These are phyloP conservation scores for Rosa persica DNA, from an alignment of 306 rosid genomes.

Conservation along the genomic window DNA sequence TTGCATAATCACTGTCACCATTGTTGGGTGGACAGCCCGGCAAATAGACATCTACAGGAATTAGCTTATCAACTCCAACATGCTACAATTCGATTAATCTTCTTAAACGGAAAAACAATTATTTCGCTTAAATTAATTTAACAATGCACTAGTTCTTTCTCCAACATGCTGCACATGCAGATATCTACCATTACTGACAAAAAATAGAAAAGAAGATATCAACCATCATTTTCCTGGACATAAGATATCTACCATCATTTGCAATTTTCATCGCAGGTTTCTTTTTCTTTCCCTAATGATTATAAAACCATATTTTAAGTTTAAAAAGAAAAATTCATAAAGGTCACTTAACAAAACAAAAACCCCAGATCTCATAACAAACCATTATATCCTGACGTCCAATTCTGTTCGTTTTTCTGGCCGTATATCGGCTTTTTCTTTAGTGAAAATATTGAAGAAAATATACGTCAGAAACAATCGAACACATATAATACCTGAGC, in stretches of 20 bases:
- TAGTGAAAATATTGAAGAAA: too few species aligned
- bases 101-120: too few species aligned
- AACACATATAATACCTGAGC: too few species aligned
- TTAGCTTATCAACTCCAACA: too few species aligned
- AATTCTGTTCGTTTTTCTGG: background rate
- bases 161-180: background rate
- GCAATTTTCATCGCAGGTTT: background rate
- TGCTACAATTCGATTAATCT: too few species aligned
- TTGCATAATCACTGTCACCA: too few species aligned
- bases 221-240: background rate
- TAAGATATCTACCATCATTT: background rate
- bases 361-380: background rate
- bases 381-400: background rate
- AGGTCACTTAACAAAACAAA: background rate
- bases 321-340: background rate
- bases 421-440: too few species aligned
- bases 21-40: too few species aligned
- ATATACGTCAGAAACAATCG: too few species aligned
- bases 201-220: background rate
- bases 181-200: background rate
- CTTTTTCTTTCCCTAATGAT: conserved; percentile 5
- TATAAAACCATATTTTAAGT: background rate
- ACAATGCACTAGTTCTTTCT: background rate
- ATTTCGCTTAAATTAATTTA: too few species aligned
- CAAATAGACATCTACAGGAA: too few species aligned